These are phyloP conservation scores for Leptographium flavum DNA, from an alignment of 2,329 filamentous ascomycete species.

Conservation along the genomic window DNA sequence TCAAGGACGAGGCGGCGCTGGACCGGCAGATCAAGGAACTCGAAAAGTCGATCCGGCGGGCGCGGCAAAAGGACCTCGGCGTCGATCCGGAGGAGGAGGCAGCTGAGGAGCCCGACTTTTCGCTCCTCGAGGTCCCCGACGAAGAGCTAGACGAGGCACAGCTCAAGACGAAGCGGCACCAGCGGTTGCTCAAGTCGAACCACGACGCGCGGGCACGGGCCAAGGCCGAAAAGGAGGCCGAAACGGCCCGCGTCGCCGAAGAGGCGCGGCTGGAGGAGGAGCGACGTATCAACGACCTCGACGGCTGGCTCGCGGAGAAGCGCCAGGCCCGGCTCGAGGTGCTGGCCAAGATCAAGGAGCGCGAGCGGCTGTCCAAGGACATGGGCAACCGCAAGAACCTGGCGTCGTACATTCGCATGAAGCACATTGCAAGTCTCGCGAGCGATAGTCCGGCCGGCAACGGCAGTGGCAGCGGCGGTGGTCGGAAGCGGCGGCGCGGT, in stretches of 20 bases:
- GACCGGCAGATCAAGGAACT: conserved; percentile 78
- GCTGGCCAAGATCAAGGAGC: conserved; percentile 79
- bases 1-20: conserved; percentile 79
- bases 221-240: conserved; percentile 88
- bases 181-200: conserved; percentile 85
- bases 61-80: conserved; percentile 85
- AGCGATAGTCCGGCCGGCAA: conserved; percentile 57
- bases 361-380: conserved; percentile 84
- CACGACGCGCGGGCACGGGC: conserved; percentile 86
- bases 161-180: conserved; percentile 83
- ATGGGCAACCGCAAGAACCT: conserved; percentile 93
- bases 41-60: conserved; percentile 78
- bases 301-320: conserved; percentile 75
- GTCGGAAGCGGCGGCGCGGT: conserved; percentile 30
- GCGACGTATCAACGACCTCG: conserved; percentile 68
- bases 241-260: conserved; percentile 72
- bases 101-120: conserved; percentile 74
- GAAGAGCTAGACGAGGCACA: conserved; percentile 86
- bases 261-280: conserved; percentile 75
- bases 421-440: conserved; percentile 88
- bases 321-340: conserved; percentile 55
- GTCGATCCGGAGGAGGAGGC: conserved; percentile 51
- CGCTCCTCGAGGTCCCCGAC: conserved; percentile 76
- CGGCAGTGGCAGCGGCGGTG: conserved; percentile 15
- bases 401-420: conserved; percentile 95